Evolutionary conservation across 2,329 filamentous ascomycete species (phyloP).

Genomic region (Fusarium metavorans): DNA sequence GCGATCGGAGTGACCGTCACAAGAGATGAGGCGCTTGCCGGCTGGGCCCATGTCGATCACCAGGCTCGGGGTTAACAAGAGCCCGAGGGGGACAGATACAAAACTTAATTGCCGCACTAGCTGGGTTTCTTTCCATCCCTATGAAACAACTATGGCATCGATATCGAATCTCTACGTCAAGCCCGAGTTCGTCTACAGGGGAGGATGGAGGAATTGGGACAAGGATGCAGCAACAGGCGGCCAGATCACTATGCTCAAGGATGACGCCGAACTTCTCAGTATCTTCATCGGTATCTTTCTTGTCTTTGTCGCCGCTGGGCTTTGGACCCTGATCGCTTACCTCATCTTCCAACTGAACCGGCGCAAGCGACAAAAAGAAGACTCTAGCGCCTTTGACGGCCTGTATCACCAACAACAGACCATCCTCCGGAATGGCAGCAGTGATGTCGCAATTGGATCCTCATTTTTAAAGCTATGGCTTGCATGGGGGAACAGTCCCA

Average conservation of each 20-base stretch:
- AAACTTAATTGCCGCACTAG: not conserved
- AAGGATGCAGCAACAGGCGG: not conserved
- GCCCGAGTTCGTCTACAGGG: not conserved
- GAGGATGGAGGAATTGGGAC: not conserved
- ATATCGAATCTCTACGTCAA: not conserved
- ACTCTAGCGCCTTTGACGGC: not conserved
- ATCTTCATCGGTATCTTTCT: not conserved
- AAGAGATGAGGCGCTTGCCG: too few relatives aligned
- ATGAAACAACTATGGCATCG: not conserved
- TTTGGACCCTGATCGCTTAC: not conserved
- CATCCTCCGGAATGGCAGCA: not conserved
- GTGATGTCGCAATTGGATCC: not conserved
- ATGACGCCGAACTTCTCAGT: not conserved
- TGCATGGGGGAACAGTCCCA: not conserved
- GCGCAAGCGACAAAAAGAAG: not conserved
- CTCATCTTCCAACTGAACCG: not conserved
- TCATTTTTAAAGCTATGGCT: not conserved
- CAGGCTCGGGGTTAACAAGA: not conserved
- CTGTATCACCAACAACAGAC: not conserved
- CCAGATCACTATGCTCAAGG: not conserved
- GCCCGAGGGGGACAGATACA: not conserved
- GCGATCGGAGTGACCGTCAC: too few relatives aligned
- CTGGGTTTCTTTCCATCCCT: not conserved
- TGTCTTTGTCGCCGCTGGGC: not conserved
- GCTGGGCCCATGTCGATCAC: not conserved